phyloP scores from a whole-genome alignment of 1,139 yeast species.

The Keqinozyma sinolaborantium region DNA sequence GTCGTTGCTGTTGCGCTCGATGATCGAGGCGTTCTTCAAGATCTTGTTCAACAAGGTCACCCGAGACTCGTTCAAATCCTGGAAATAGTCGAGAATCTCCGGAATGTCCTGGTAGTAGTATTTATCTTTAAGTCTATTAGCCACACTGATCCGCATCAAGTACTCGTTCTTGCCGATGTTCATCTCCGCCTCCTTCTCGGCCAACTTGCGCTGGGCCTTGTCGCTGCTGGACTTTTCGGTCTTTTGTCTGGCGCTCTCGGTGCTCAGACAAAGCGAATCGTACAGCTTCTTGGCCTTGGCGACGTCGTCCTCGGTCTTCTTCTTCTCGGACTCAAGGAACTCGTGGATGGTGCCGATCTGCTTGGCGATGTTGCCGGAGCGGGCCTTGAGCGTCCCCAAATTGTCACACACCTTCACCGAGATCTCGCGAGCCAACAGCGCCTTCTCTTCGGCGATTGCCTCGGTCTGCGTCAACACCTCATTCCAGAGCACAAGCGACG shows the following conservation, averaged over 20 bases:
- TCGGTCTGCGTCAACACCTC: constrained; percentile 87
- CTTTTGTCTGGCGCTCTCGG: constrained; percentile 80
- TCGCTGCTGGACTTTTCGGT: constrained; percentile 57
- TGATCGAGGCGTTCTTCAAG: constrained; percentile 57
- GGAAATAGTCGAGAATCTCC: constrained; percentile 80
- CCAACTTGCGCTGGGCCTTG: constrained; percentile 53
- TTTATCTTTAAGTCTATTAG: constrained; percentile 89
- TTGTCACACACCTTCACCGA: constrained; percentile 61
- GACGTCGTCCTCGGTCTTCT: constrained; percentile 60
- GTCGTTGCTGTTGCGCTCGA: constrained; percentile 60
- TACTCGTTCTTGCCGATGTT: constrained; percentile 81
- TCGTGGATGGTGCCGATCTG: constrained; percentile 60
- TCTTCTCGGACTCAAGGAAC: constrained; percentile 54
- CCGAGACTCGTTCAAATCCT: constrained; percentile 78
- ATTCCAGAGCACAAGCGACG: constrained; percentile 92
- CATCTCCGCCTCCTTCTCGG: constrained; percentile 75
- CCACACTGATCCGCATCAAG: constrained; percentile 73
- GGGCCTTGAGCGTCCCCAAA: constrained; percentile 49
- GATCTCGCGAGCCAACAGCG: constrained; percentile 59
- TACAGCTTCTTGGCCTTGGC: constrained; percentile 70
- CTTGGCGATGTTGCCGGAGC: constrained; percentile 52
- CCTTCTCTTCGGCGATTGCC: constrained; percentile 66
- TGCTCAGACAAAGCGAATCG: constrained; percentile 73
- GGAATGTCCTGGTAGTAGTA: constrained; percentile 93
- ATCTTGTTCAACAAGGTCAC: constrained; percentile 70